Base-by-base conservation (phyloP, 345 rosid genomes). In the Gossypium turneri region DNA sequence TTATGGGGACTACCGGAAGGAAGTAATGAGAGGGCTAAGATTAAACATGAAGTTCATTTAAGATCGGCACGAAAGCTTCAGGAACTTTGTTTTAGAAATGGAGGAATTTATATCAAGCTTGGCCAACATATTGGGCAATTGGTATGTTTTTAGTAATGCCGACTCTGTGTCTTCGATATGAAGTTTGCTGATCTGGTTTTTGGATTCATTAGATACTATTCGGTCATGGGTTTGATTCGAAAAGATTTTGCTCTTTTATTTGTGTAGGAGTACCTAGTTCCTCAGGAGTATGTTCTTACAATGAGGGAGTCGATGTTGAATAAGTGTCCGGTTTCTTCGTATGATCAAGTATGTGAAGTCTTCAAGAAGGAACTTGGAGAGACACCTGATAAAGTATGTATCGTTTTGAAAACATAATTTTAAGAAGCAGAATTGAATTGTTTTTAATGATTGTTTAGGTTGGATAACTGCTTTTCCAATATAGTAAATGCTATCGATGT, bases 291-390 rank as follows among this genome's bases (percentile, higher is more conserved):
- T 82, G 98, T 91, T 34, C 85, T 75, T 74, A 86, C 80, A 70
- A 89, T 93, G 98, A 85, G 98, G 84, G 91, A 87, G 68, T 88
- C 93, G 0, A 95, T 93, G 98, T 82, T 95, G 90, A 95, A 93
- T 77, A 93, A 83, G 74, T 95, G 98, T 69, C 98, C 98, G 8
- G 90, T 87, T 74, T 93, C 99, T 74, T 93, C 99, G 0, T 95
- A 89, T 70, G 94, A 93, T 64, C 99, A 95, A 91, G 97, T 93
- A 48, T 85, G 91, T 73, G 90, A 90, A 74, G 99, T 95, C 80
- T 80, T 95, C 86, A 85, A 86, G 87, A 90, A 89, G 76, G 98
- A 95, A 81, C 90, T 95, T 75, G 99, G 98, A 19, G 89, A 86
- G 79, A 81, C 79, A 29, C 98, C 98, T 1, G 99, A 95, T 56